Percentiles rank a stretch among this genome's conserved stretches.
Evolutionary conservation across 1,139 yeast genomes (phyloP).

Genomic region (Kodamaea alishanica): DNA sequence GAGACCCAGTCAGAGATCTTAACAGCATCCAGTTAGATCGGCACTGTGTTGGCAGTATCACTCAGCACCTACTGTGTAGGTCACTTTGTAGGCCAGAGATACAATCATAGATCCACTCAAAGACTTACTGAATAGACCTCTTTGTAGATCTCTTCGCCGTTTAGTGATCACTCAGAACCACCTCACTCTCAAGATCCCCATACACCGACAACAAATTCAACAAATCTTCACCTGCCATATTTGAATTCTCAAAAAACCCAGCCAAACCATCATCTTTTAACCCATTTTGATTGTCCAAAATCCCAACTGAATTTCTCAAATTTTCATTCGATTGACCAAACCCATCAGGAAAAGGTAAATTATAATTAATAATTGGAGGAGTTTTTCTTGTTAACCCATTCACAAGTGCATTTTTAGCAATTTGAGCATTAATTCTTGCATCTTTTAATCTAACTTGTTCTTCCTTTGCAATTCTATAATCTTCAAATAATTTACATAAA

Average conservation of each 20-base stretch:
- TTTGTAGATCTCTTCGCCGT: no score
- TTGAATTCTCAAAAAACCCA: constrained; percentile 10
- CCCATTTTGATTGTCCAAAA: not conserved
- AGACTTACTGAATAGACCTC: no score
- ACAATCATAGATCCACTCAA: no score
- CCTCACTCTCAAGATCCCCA: constrained; percentile 38
- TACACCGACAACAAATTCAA: constrained; percentile 37
- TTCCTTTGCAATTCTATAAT: constrained; percentile 39
- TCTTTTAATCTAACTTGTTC: constrained; percentile 24
- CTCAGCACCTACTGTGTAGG: no score
- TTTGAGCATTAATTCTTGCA: constrained; percentile 9
- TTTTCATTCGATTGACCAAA: constrained; percentile 6
- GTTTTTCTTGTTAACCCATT: constrained; percentile 3
- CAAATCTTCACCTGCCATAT: constrained; percentile 32
- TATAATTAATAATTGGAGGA: constrained; percentile 4
- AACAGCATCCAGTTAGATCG: no score
- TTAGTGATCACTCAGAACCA: no score
- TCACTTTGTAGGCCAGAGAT: no score
- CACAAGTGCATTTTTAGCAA: constrained; percentile 1
- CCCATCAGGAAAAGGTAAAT: constrained; percentile 13
- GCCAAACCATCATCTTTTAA: not conserved
- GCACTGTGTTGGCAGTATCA: no score
- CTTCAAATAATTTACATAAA: constrained; percentile 39
- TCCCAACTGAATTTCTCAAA: not conserved
- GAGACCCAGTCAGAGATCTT: no score